Evolutionary conservation across 78 protist genomes (phyloP).

Genomic region (Dictyostelium intermedium): DNA sequence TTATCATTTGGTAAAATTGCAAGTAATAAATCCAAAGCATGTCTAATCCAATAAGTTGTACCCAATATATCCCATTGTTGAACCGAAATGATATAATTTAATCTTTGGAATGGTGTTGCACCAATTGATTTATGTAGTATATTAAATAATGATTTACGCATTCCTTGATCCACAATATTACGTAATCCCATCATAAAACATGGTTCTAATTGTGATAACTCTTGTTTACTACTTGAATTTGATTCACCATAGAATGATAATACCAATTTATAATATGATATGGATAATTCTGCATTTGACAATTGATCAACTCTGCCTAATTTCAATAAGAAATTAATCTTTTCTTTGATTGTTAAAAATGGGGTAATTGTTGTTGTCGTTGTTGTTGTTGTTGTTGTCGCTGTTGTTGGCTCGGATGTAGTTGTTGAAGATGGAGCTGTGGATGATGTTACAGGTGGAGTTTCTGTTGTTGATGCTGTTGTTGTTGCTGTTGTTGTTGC

Average conservation of each 20-base stretch:
- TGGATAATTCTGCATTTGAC: neutral
- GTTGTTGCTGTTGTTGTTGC: neutral
- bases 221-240: slow-evolving; percentile 15
- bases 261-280: slow-evolving; percentile 51
- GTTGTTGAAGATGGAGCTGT: neutral
- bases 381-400: neutral
- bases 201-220: slow-evolving; percentile 67
- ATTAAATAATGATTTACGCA: slow-evolving; percentile 50
- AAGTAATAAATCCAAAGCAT: slow-evolving; percentile 83
- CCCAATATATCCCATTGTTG: slow-evolving; percentile 86
- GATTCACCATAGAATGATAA: slow-evolving; percentile 17
- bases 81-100: slow-evolving; percentile 21
- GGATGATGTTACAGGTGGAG: no score
- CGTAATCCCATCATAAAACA: slow-evolving; percentile 85
- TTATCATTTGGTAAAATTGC: slow-evolving; percentile 13
- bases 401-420: no score
- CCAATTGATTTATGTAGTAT: neutral
- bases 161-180: slow-evolving; percentile 25
- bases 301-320: slow-evolving; percentile 64
- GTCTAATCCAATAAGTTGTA: slow-evolving; percentile 83
- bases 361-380: neutral
- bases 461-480: neutral
- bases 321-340: slow-evolving; percentile 56
- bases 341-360: slow-evolving; percentile 51
- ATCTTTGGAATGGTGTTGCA: slow-evolving; percentile 33